phyloP scores from a whole-genome alignment of 768 basidiomycete species.

The Amanita subjunquillea region DNA sequence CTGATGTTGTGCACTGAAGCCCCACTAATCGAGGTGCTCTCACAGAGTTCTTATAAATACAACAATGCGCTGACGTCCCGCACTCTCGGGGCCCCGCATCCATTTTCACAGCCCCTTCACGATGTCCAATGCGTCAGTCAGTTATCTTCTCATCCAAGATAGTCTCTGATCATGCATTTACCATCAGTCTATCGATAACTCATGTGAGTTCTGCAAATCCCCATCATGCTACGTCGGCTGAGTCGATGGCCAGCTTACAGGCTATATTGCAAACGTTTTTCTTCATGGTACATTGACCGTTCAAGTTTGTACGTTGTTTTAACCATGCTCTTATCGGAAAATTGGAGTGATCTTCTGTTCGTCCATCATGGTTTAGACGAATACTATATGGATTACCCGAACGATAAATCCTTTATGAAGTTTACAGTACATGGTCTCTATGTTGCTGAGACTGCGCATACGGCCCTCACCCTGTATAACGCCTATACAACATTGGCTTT shows the following conservation, averaged over 20 bases:
- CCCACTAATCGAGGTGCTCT: too few relatives aligned
- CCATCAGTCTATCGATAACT: neutral
- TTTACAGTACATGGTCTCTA: neutral
- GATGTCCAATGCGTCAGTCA: neutral
- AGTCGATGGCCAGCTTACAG: neutral
- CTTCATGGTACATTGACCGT: neutral
- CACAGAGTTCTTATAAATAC: too few relatives aligned
- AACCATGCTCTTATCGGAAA: neutral
- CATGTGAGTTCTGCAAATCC: neutral
- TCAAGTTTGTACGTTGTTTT: neutral
- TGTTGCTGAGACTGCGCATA: neutral
- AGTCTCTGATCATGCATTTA: neutral
- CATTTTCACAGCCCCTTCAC: neutral
- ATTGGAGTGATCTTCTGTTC: neutral
- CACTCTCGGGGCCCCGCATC: too few relatives aligned
- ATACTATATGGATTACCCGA: neutral
- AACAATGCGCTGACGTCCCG: too few relatives aligned
- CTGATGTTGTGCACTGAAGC: too few relatives aligned
- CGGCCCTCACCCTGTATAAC: neutral
- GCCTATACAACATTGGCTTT: neutral
- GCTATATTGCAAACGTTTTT: neutral
- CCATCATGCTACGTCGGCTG: neutral
- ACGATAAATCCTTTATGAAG: neutral
- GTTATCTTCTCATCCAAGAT: neutral
- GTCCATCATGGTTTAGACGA: neutral